A percentile compares a stretch with the other conserved stretches of the same genome.
Conservation (phyloP, 192 early-diverging fungal species). For the Rhizophagus clarus region DNA sequence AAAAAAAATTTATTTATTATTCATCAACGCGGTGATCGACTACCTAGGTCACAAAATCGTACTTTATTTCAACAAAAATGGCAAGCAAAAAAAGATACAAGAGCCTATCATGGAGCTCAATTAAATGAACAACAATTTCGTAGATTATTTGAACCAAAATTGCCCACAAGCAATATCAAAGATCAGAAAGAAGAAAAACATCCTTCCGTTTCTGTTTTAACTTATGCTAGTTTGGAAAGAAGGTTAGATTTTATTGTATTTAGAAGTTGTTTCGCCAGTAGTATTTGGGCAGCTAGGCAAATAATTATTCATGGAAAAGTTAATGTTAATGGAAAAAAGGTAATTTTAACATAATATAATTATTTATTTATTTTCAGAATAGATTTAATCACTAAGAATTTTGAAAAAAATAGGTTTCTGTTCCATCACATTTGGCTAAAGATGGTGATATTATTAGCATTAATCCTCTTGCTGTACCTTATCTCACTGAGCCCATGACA, state of each 20-base stretch:
- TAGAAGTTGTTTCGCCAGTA: constrained; percentile 86
- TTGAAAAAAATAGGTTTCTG: constrained; percentile 53
- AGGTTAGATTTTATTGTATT: constrained; percentile 93
- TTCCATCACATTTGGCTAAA: constrained; percentile 74
- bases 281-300: constrained; percentile 83
- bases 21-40: constrained; percentile 53
- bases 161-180: constrained; percentile 70
- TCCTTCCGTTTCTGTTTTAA: constrained; percentile 73
- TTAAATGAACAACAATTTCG: constrained; percentile 86
- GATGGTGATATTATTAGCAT: constrained; percentile 91
- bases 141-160: constrained; percentile 67
- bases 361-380: not conserved
- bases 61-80: constrained; percentile 94
- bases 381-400: not conserved
- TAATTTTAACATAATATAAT: constrained; percentile 36
- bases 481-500: constrained; percentile 50
- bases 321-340: constrained; percentile 87
- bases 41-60: constrained; percentile 55
- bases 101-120: constrained; percentile 92
- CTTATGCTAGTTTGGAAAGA: constrained; percentile 88
- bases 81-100: constrained; percentile 88
- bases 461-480: constrained; percentile 70
- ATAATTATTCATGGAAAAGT: constrained; percentile 86
- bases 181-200: constrained; percentile 42
- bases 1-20: constrained; percentile 90